Conservation (phyloP, 305 asterid genomes). For the Fraxinus dipetala region DNA sequence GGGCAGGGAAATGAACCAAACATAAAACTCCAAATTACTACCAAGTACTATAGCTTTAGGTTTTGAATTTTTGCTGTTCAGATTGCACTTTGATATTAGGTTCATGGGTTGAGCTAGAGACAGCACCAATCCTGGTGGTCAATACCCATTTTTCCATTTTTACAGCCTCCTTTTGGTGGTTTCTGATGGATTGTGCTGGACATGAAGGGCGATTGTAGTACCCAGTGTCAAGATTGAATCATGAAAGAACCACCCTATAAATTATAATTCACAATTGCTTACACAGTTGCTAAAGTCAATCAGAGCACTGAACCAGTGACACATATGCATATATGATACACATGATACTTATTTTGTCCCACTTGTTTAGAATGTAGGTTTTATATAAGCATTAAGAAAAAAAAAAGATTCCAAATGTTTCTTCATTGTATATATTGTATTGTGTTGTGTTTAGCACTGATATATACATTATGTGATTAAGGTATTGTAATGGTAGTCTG, state of each 20-base stretch:
- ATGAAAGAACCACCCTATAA: background rate
- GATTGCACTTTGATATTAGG: background rate
- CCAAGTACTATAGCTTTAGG: background rate
- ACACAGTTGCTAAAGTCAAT: background rate
- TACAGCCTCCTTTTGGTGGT: background rate
- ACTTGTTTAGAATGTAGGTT: background rate
- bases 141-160: background rate
- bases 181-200: background rate
- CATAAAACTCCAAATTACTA: background rate
- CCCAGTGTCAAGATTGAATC: background rate
- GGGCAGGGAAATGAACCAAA: background rate
- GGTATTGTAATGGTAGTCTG: background rate
- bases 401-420: background rate
- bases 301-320: background rate
- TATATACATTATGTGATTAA: background rate
- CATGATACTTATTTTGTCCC: background rate
- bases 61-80: background rate
- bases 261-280: background rate
- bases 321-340: background rate
- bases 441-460: background rate
- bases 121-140: background rate
- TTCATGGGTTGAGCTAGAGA: background rate
- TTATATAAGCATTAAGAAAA: background rate
- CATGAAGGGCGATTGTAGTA: background rate
- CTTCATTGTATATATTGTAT: background rate